A percentile compares a stretch with the other conserved stretches of the same genome.
phyloP scores from a whole-genome alignment of 257 asterid species.

The Datura wrightii region DNA sequence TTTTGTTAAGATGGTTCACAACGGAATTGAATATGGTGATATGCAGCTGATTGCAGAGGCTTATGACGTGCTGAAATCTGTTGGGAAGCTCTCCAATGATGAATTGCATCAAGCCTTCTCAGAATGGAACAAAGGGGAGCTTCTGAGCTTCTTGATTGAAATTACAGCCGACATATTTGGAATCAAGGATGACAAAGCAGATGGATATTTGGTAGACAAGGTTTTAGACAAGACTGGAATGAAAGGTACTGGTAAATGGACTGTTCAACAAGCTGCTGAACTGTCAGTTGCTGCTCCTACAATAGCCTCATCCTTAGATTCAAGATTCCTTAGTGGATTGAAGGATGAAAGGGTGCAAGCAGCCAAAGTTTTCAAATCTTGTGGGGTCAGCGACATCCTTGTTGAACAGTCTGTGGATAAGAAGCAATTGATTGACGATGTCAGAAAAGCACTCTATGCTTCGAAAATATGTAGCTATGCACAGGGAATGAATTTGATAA shows the following conservation, averaged over 20 bases:
- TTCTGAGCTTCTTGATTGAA: slow-evolving; percentile 91
- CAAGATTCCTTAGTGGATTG: slow-evolving; percentile 92
- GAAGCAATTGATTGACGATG: slow-evolving; percentile 73
- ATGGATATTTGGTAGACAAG: slow-evolving; percentile 87
- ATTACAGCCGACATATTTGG: slow-evolving; percentile 93
- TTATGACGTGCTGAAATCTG: slow-evolving; percentile 87
- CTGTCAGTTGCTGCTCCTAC: slow-evolving; percentile 95
- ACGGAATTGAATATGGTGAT: slow-evolving; percentile 96
- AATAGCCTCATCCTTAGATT: slow-evolving; percentile 88
- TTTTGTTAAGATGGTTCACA: slow-evolving; percentile 94
- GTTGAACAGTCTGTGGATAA: slow-evolving; percentile 70
- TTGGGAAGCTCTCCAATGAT: slow-evolving; percentile 83
- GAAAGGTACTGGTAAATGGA: slow-evolving; percentile 99
- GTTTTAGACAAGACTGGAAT: slow-evolving; percentile 96
- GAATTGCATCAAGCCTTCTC: slow-evolving; percentile 74
- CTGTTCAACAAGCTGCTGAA: slow-evolving; percentile 97
- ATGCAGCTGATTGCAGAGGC: slow-evolving; percentile 98
- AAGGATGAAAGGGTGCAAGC: slow-evolving; percentile 88
- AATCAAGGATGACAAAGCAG: slow-evolving; percentile 89
- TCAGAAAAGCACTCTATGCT: slow-evolving; percentile 84
- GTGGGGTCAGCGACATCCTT: slow-evolving; percentile 66
- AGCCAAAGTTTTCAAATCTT: slow-evolving; percentile 76
- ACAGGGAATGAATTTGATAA: slow-evolving; percentile 93
- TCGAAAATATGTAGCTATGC: slow-evolving; percentile 94
- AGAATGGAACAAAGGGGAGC: slow-evolving; percentile 96